Percentiles rank a stretch among this genome's conserved stretches.
These are phyloP conservation scores for Neofusicoccum kwambonambiense DNA, from an alignment of 2,329 filamentous ascomycete species.

Conservation along the genomic window DNA sequence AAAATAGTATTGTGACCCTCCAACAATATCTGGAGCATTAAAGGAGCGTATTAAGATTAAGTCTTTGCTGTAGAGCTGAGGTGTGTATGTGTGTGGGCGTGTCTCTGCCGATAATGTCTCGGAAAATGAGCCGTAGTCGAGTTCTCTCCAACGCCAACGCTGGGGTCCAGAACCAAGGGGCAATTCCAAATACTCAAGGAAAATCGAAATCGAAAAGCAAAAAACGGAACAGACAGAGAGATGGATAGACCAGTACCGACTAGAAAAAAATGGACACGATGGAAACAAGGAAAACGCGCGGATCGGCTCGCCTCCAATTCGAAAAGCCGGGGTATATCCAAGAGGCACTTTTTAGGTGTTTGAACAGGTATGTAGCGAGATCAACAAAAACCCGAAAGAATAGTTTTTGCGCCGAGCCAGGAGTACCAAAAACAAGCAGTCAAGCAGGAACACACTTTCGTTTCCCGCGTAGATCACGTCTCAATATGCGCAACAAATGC, in stretches of 20 bases:
- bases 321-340: conserved; percentile 19
- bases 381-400: conserved; percentile 13
- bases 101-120: conserved; percentile 12
- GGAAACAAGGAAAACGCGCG: conserved; percentile 12
- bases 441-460: conserved; percentile 8
- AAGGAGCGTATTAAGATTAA: conserved; percentile 17
- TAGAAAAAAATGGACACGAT: not conserved
- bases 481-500: not conserved
- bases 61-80: conserved; percentile 12
- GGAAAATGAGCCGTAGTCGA: conserved; percentile 14
- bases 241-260: conserved; percentile 2
- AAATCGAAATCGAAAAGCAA: not conserved
- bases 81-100: conserved; percentile 9
- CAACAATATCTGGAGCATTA: conserved; percentile 1
- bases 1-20: conserved; percentile 14
- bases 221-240: not conserved
- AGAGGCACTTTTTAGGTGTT: conserved; percentile 15
- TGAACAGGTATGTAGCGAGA: conserved; percentile 18
- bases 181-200: conserved; percentile 12
- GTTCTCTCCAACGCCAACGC: conserved; percentile 14
- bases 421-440: conserved; percentile 10
- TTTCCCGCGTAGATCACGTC: conserved; percentile 4
- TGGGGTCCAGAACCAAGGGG: conserved; percentile 3
- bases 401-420: conserved; percentile 11
- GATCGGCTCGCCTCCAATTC: conserved; percentile 18